Conservation (phyloP, 495 filamentous ascomycete genomes). For the Aspergillus asperescens region DNA sequence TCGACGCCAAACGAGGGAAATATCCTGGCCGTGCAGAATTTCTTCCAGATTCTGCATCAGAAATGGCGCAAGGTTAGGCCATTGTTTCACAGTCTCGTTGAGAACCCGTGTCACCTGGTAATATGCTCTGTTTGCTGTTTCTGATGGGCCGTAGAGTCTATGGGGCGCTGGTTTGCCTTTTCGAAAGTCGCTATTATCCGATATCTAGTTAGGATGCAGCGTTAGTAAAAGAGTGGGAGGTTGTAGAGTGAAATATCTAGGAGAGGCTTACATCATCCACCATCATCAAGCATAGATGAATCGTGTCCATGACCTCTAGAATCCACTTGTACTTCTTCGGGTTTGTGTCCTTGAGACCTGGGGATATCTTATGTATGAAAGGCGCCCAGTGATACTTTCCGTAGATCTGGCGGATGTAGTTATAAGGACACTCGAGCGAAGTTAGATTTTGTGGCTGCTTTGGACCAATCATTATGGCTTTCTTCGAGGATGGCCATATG, state of each 20-base stretch:
- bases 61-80: constrained; percentile 19
- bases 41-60: constrained; percentile 24
- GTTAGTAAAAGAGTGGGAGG: too few relatives aligned
- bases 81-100: constrained; percentile 14
- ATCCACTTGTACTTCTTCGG: constrained; percentile 20
- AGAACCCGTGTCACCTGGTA: constrained; percentile 24
- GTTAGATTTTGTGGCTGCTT: constrained; percentile 15
- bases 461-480: constrained; percentile 16
- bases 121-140: constrained; percentile 31
- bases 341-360: constrained; percentile 19
- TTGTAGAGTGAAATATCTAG: too few relatives aligned
- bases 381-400: constrained; percentile 26
- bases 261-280: constrained; percentile 27
- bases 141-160: constrained; percentile 25
- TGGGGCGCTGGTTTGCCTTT: constrained; percentile 30
- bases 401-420: constrained; percentile 20
- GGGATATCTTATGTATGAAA: constrained; percentile 23
- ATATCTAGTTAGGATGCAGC: too few relatives aligned
- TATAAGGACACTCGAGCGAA: constrained; percentile 20
- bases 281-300: constrained; percentile 31
- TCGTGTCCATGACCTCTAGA: constrained; percentile 28
- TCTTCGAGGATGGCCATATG: constrained; percentile 15
- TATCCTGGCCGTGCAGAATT: constrained; percentile 30
- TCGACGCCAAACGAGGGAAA: constrained; percentile 31
- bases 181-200: constrained; percentile 27